These are phyloP conservation scores for Sinapis alba DNA, from an alignment of 441 rosid species.

Conservation along the genomic window DNA sequence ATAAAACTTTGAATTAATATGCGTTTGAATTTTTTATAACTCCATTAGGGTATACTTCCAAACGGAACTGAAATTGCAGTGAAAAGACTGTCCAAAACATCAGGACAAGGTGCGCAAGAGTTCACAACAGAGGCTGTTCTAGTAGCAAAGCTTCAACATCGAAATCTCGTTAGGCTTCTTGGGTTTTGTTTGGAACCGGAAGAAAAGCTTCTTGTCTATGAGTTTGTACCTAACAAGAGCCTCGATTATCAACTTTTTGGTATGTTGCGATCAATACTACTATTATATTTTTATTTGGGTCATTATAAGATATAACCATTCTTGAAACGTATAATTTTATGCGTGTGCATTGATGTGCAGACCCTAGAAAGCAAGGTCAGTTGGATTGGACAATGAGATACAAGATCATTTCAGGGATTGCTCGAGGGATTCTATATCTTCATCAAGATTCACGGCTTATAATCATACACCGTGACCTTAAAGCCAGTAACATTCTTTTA, in stretches of 20 bases:
- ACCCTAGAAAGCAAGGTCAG: slow-evolving; percentile 30
- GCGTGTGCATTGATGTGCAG: slow-evolving; percentile 22
- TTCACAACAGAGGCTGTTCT: slow-evolving; percentile 52
- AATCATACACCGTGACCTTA: slow-evolving; percentile 59
- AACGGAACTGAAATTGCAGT: slow-evolving; percentile 48
- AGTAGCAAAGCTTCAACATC: slow-evolving; percentile 56
- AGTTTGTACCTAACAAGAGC: slow-evolving; percentile 53
- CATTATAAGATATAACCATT: neutral
- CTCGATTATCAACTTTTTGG: slow-evolving; percentile 49
- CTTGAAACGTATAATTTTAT: neutral
- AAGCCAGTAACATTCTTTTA: slow-evolving; percentile 51
- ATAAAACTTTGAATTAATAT: neutral
- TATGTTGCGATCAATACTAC: slow-evolving; percentile 18
- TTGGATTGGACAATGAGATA: slow-evolving; percentile 48
- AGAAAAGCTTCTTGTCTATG: slow-evolving; percentile 50
- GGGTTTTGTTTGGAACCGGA: slow-evolving; percentile 46
- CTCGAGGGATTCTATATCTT: slow-evolving; percentile 46
- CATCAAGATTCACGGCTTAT: slow-evolving; percentile 39
- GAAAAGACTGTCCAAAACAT: slow-evolving; percentile 43
- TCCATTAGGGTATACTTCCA: slow-evolving; percentile 39
- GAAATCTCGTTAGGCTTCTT: slow-evolving; percentile 47
- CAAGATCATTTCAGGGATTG: slow-evolving; percentile 50
- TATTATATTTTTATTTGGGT: neutral
- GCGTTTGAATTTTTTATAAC: neutral
- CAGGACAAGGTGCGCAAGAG: slow-evolving; percentile 47